Base-by-base conservation (phyloP, 1,284 basidiomycete species). In the Pisolithus thermaeus region DNA sequence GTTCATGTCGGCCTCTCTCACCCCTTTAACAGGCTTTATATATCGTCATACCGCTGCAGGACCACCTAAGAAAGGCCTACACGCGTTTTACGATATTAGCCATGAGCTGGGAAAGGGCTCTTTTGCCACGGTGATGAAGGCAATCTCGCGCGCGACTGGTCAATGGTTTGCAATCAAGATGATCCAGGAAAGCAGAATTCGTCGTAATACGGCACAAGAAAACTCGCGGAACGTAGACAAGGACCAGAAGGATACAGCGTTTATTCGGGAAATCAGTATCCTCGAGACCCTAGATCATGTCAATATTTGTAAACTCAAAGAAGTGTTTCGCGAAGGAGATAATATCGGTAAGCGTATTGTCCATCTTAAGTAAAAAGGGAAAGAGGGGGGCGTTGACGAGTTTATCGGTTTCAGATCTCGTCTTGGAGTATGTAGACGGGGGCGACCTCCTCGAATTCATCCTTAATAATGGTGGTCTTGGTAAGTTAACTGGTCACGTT, bases 371-470 rank as follows among this genome's bases (percentile, higher is more conserved):
- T 27, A 40, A 36, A 42, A 1, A 6, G 28, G 28, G 7, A 11
- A 28, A 3, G 41, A 45, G 25, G 27, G 18, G 39, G 25, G 18
- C 20, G 28, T 36, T 47, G 9, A 48, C 49, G 47, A 37, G 56
- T 41, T 14, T 28, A 7, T 27, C 41, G 44, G 28, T 46, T 7
- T 14, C 54, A 90, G 88, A 84, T 63, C 73, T 92, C 30, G 85
- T 92, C 0, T 70, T 92, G 50, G 90, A 92, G 68, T 82, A 83
- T 55, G 77, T 96, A 4, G 80, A 87, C 27, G 93, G 94, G 16
- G 93, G 92, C 1, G 92, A 97, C 66, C 72, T 97, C n/a, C 73
- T 96, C 16, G 87, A 92, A 57, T 83, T 81, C 59, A 92, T 94
- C 56, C 64, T 90, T 45, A 72, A 67, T 14, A 61, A 69, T 5